These are phyloP conservation scores for Begonia peltatifolia DNA, from an alignment of 306 rosid species.

Conservation along the genomic window DNA sequence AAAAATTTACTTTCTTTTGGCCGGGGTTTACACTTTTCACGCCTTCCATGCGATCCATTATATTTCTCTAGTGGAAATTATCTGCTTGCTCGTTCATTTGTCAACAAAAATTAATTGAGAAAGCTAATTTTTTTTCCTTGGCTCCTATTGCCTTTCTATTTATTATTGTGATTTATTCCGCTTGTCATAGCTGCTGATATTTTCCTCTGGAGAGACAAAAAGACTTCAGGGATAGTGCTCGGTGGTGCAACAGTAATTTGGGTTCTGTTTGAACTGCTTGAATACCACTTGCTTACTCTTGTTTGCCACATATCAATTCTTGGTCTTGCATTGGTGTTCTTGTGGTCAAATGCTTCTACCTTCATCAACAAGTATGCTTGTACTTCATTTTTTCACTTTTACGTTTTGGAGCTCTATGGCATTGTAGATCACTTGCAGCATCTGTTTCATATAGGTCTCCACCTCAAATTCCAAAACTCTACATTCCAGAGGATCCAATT, in stretches of 20 bases:
- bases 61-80: too few relatives aligned
- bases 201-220: slow-evolving; percentile 77
- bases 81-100: too few relatives aligned
- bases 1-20: too few relatives aligned
- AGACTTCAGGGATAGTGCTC: slow-evolving; percentile 49
- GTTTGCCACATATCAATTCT: slow-evolving; percentile 42
- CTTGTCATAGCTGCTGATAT: slow-evolving; percentile 52
- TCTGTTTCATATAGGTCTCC: slow-evolving; percentile 40
- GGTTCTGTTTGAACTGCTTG: slow-evolving; percentile 64
- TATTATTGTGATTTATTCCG: too few relatives aligned
- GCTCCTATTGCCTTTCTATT: too few relatives aligned
- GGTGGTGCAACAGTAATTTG: slow-evolving; percentile 48
- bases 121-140: too few relatives aligned
- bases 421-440: not conserved
- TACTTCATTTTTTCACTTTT: not conserved
- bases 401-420: not conserved
- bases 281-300: slow-evolving; percentile 69
- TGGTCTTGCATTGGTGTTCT: slow-evolving; percentile 47
- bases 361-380: slow-evolving; percentile 61
- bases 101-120: too few relatives aligned
- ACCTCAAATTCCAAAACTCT: slow-evolving; percentile 59
- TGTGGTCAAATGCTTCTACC: slow-evolving; percentile 78
- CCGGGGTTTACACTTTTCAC: too few relatives aligned
- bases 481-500: slow-evolving; percentile 56
- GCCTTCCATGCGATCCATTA: too few relatives aligned